Percentiles rank a stretch among this genome's conserved stretches.
Conservation (phyloP, 306 rosid species). For the Canavalia gladiata region DNA sequence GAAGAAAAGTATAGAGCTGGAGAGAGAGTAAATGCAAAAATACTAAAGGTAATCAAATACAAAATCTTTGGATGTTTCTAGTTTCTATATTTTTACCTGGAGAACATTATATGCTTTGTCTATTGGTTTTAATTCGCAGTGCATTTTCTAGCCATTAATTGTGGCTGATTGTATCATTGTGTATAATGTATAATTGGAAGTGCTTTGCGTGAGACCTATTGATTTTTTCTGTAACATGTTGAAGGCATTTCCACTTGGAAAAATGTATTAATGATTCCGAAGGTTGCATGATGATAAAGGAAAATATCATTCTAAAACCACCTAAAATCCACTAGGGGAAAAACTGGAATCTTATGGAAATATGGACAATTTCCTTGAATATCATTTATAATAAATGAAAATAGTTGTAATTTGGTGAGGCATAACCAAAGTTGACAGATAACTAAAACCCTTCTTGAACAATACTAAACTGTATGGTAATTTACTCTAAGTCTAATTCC, state of each 20-base stretch:
- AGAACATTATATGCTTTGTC: background rate
- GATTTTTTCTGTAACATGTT: constrained; percentile 16
- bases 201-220: background rate
- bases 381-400: constrained; percentile 7
- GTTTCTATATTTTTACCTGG: background rate
- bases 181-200: background rate
- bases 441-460: background rate
- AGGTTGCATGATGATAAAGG: background rate
- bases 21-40: constrained; percentile 76
- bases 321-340: background rate
- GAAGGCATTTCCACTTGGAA: background rate
- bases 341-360: constrained; percentile 17
- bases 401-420: constrained; percentile 28
- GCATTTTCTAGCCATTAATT: background rate
- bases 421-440: background rate
- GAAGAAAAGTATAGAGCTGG: constrained; percentile 76
- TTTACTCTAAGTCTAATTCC: background rate
- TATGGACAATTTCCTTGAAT: constrained; percentile 2
- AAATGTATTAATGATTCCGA: constrained; percentile 4
- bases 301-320: constrained; percentile 12
- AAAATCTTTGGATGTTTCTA: constrained; percentile 33
- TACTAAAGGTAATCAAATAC: constrained; percentile 75
- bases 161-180: constrained; percentile 21
- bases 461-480: background rate
- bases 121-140: background rate